A percentile compares a stretch with the other conserved stretches of the same genome.
phyloP scores from a whole-genome alignment of 129 eudicot genomes.

The Arctium lappa region DNA sequence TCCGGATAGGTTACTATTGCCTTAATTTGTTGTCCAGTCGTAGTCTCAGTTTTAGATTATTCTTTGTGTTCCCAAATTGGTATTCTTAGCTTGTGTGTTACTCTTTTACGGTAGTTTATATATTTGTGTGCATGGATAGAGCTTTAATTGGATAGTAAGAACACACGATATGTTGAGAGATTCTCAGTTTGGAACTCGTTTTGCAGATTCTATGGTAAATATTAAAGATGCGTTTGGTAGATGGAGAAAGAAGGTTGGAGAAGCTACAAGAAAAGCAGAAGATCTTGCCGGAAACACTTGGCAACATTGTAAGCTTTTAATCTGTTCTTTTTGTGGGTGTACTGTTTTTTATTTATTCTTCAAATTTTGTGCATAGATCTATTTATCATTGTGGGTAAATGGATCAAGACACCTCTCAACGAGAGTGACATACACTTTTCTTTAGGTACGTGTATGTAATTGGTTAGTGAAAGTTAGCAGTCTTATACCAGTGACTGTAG shows the following conservation, averaged over 20 bases:
- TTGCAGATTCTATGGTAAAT: slow-evolving; percentile 60
- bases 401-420: background rate
- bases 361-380: background rate
- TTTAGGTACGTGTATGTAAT: background rate
- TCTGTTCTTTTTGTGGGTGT: background rate
- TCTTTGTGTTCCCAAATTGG: slow-evolving; percentile 1
- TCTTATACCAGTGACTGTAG: background rate
- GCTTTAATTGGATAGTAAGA: background rate
- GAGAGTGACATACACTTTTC: background rate
- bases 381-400: background rate
- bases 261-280: slow-evolving; percentile 86
- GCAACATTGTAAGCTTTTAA: slow-evolving; percentile 72
- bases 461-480: background rate
- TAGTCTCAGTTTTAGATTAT: background rate
- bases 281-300: slow-evolving; percentile 93
- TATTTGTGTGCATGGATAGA: background rate
- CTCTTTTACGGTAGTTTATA: background rate
- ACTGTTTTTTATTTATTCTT: background rate
- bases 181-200: background rate
- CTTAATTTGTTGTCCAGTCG: background rate
- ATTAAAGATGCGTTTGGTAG: slow-evolving; percentile 77
- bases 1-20: background rate
- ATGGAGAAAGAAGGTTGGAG: slow-evolving; percentile 90
- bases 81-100: slow-evolving; percentile 12
- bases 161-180: background rate